Conservation (phyloP, 1,139 yeast genomes). For the Candida albicans region DNA sequence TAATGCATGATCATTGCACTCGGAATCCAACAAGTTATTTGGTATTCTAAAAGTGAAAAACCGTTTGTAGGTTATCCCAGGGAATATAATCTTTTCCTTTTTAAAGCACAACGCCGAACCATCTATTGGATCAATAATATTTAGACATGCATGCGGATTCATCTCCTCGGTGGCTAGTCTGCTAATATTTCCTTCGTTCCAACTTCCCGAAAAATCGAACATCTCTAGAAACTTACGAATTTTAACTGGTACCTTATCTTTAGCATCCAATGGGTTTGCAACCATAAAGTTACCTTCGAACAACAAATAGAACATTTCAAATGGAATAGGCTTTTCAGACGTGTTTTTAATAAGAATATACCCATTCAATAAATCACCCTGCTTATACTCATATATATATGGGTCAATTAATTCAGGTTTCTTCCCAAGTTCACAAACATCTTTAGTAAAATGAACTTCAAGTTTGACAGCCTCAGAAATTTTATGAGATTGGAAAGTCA, state of each 20-base stretch:
- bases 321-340: slow-evolving; percentile 28
- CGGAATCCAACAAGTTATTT: slow-evolving; percentile 37
- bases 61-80: slow-evolving; percentile 35
- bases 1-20: slow-evolving; percentile 37
- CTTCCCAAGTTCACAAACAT: slow-evolving; percentile 31
- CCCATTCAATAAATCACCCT: slow-evolving; percentile 44
- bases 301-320: slow-evolving; percentile 44
- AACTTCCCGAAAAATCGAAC: slow-evolving; percentile 46
- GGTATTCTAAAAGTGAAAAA: slow-evolving; percentile 46
- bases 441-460: slow-evolving; percentile 35
- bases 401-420: slow-evolving; percentile 35
- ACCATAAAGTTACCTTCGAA: slow-evolving; percentile 38
- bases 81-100: slow-evolving; percentile 25
- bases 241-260: slow-evolving; percentile 17
- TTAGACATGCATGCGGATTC: slow-evolving; percentile 19
- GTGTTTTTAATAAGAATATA: slow-evolving; percentile 31
- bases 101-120: slow-evolving; percentile 26
- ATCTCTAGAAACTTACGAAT: slow-evolving; percentile 31
- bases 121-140: slow-evolving; percentile 29
- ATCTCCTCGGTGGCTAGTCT: slow-evolving; percentile 30
- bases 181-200: slow-evolving; percentile 32
- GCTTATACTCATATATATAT: slow-evolving; percentile 35
- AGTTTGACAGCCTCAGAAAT: slow-evolving; percentile 30
- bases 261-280: slow-evolving; percentile 12
- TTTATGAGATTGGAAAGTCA: slow-evolving; percentile 29